Evolutionary conservation across 805 yeast genomes (phyloP).

Genomic region (Priceomyces castillae): DNA sequence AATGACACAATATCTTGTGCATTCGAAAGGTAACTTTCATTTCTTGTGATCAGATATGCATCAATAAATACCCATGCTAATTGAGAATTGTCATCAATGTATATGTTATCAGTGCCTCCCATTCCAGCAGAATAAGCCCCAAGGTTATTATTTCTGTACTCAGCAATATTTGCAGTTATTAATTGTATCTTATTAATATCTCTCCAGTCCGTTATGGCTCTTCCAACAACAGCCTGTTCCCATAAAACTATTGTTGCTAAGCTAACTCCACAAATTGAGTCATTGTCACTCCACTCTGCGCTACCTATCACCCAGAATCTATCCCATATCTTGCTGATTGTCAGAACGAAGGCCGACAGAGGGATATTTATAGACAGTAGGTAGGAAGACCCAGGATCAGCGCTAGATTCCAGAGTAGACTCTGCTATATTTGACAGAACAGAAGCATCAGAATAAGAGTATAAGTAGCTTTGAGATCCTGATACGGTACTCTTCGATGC

Average conservation of each 20-base stretch:
- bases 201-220: conserved; percentile 15
- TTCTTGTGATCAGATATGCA: conserved; percentile 19
- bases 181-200: conserved; percentile 11
- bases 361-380: not conserved
- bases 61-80: conserved; percentile 25
- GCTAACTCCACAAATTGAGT: conserved; percentile 14
- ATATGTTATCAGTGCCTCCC: conserved; percentile 21
- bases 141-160: conserved; percentile 16
- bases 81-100: conserved; percentile 30
- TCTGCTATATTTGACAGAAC: not conserved
- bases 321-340: conserved; percentile 15
- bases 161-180: conserved; percentile 12
- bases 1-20: conserved; percentile 18
- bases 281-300: conserved; percentile 16
- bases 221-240: conserved; percentile 27
- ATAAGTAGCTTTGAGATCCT: not conserved
- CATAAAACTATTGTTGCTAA: conserved; percentile 21
- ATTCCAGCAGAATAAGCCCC: conserved; percentile 25
- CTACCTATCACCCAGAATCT: conserved; percentile 19
- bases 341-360: not conserved
- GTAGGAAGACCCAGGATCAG: not conserved
- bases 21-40: conserved; percentile 15
- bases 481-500: not conserved
- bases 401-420: not conserved
- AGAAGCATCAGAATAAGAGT: not conserved